Base-by-base conservation (phyloP, 2,329 filamentous ascomycete genomes). In the Sclerotinia glacialis region DNA sequence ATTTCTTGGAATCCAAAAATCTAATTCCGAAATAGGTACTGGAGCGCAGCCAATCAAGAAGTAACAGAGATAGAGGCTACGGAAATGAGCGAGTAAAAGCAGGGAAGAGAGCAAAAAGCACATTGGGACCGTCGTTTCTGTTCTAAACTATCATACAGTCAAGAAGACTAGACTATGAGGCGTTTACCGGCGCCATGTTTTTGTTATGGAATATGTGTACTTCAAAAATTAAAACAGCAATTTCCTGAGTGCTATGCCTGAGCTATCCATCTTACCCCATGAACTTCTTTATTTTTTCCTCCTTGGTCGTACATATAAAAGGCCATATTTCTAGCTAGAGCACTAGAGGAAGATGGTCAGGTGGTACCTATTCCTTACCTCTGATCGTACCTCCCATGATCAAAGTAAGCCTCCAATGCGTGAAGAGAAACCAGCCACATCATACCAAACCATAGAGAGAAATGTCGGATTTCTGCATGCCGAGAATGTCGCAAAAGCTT, bases 31-130 rank as follows among this genome's bases (percentile, higher is more conserved):
- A n/a, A 47, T 62, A 85, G 83, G 31, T 86, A 89, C 78, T 90
- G 87, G 86, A 85, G 79, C 72, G 80, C 86, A 3, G 82, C 84
- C n/a, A 82, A 77, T 28, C 81, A 81, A 40, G 79, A 86, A 70
- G 85, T 89, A 70, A 89, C 83, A 6, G 84, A 88, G 74, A 79
- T 87, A 1, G 78, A 77, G 26, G 78, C 78, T 9, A 80, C 79
- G 77, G 79, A 81, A 67, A 49, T 61, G 58, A 50, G 44, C 42
- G 78, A 80, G 69, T 81, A 78, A 72, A 68, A 63, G 64, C 44
- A 47, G 26, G 55, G 59, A 56, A 69, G 63, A 72, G 67, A 61
- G 63, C 37, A 64, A 66, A 64, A 69, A 65, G 53, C 70, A 64
- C 55, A 40, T 31, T 60, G 47, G 44, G 47, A 42, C 53, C 37